Evolutionary conservation across 148 eudicot species (phyloP).

Genomic region (Gaultheria prostrata): DNA sequence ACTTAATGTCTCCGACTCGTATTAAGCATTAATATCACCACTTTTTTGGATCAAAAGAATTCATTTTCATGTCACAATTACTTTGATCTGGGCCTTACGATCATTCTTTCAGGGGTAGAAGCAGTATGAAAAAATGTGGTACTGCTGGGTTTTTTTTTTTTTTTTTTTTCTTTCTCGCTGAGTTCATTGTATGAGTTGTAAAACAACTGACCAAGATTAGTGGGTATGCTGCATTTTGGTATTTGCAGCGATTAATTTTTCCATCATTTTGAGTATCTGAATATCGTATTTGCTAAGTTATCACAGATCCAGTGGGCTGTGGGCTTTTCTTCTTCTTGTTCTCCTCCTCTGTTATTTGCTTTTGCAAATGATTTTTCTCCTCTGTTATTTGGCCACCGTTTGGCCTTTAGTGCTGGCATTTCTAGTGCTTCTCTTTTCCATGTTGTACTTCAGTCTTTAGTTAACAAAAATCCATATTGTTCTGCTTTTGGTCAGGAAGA

Average conservation of each 20-base stretch:
- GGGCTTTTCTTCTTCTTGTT: neutral
- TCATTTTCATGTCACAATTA: neutral
- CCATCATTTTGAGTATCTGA: neutral
- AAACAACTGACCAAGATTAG: neutral
- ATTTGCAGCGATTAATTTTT: neutral
- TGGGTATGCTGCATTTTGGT: neutral
- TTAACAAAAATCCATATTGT: neutral
- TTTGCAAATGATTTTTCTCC: neutral
- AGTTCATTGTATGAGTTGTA: neutral
- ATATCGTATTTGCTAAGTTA: neutral
- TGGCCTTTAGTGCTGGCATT: neutral
- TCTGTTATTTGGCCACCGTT: neutral
- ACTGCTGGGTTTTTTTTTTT: neutral
- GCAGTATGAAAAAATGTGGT: neutral
- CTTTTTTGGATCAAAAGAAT: neutral
- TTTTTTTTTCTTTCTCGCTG: no score
- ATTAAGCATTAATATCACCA: neutral
- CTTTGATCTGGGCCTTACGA: neutral
- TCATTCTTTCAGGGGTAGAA: neutral
- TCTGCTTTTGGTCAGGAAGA: constrained; percentile 67
- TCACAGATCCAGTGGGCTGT: neutral
- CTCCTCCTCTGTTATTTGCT: neutral
- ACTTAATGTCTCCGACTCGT: neutral
- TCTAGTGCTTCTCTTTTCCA: neutral
- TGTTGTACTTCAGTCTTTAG: neutral